Evolutionary conservation across 1,284 basidiomycete genomes (phyloP).

Genomic region (Microbotryum intermedium): DNA sequence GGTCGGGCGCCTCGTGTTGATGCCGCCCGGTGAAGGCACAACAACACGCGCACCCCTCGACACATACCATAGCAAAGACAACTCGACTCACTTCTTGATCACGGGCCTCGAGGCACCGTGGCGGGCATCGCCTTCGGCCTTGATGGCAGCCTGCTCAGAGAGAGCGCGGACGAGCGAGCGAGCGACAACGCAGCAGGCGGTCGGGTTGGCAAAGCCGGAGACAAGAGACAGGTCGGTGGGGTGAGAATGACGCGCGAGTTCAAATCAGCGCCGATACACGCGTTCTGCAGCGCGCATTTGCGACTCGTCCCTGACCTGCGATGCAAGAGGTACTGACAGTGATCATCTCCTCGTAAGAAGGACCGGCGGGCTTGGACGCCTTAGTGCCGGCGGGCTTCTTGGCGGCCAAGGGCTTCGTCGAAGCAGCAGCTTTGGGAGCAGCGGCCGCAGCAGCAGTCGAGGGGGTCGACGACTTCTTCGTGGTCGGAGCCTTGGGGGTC

Average conservation of each 20-base stretch:
- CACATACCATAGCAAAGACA: background rate
- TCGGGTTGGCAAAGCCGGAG: background rate
- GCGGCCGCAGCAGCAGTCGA: background rate
- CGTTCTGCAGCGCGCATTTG: background rate
- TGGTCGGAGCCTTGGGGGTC: background rate
- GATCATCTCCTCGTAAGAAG: constrained; percentile 9
- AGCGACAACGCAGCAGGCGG: background rate
- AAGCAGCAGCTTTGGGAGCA: background rate
- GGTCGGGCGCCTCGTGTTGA: too few relatives aligned
- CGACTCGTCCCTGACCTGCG: too few relatives aligned
- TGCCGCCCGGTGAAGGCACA: too few relatives aligned
- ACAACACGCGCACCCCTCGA: background rate
- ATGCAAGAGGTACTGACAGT: background rate
- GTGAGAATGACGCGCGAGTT: background rate
- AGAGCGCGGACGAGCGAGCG: background rate
- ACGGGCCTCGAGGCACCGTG: constrained; percentile 5
- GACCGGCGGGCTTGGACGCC: constrained; percentile 1
- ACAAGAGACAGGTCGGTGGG: background rate
- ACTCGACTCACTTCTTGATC: constrained; percentile 25
- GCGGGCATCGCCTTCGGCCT: constrained; percentile 9
- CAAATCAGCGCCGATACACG: background rate
- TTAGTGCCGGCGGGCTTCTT: background rate
- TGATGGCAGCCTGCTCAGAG: constrained; percentile 15
- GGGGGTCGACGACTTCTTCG: constrained; percentile 1
- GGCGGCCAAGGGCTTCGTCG: background rate